Evolutionary conservation across 2,329 filamentous ascomycete species (phyloP), one percentile per base, ranked within the genome.

Genomic region (Beauveria asiatica): DNA sequence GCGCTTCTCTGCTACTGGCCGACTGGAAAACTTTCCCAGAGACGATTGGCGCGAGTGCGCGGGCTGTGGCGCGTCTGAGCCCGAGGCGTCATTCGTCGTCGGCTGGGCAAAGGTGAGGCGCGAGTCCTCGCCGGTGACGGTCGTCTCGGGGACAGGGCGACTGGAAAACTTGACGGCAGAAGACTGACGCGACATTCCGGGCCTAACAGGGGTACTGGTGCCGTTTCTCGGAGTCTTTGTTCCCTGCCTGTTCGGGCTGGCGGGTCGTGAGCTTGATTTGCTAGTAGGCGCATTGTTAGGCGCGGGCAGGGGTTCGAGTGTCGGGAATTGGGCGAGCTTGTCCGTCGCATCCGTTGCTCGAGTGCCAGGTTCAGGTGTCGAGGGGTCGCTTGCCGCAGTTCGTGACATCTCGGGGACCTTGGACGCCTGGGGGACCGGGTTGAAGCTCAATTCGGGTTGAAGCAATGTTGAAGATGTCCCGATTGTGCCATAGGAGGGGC

Each of bases 141-240:
- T 82, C 2, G 89, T 86, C 64, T 88, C 83, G 0, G 89, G 90
- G 1, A 90, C 84, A 0, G 89, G 84, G 6, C 83, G 84, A 55
- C 87, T 92, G 0, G 86, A 87, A 70, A 93, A 93, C 42, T 83
- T 83, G 49, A 82, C 74, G 1, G 80, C 67, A 1, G 76, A 84
- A 23, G 80, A 76, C 57, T 83, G 79, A 5, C 80, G 75, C 2
- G 81, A 81, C 9, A 82, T 71, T 16, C 73, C 72, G 7, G 82
- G 83, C 33, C 78, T 76, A 55, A 64, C 67, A 50, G 68, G 64
- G 45, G 71, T 55, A 13, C 53, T 58, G 13, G 27, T 42, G n/a
- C 52, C 49, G 19, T 16, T 57, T 23, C 17, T 57, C 16, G 45
- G 50, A 13, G 53, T 56, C 46, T 42, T 60, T n/a, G 19, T 7